A percentile compares a stretch with the other conserved stretches of the same genome.
These are phyloP conservation scores for Neobulgaria alba DNA, from an alignment of 2,329 filamentous ascomycete genomes.

Conservation along the genomic window DNA sequence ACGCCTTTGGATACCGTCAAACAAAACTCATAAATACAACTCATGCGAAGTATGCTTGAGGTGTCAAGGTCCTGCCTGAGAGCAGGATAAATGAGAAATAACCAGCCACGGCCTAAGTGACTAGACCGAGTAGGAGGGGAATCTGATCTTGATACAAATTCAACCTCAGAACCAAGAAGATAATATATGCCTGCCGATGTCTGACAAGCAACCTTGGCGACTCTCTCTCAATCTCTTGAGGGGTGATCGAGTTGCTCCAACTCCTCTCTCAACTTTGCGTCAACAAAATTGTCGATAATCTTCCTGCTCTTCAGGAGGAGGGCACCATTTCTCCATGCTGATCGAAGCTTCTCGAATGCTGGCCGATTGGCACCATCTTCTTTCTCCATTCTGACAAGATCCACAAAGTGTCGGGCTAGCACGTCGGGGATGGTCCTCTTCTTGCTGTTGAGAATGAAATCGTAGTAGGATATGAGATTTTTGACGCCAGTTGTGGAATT, in stretches of 20 bases:
- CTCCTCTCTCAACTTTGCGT: constrained; percentile 40
- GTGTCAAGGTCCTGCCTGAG: constrained; percentile 13
- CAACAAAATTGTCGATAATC: constrained; percentile 44
- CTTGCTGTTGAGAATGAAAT: constrained; percentile 43
- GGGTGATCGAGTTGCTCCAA: too few species aligned
- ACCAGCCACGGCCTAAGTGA: constrained; percentile 4
- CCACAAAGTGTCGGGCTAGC: constrained; percentile 46
- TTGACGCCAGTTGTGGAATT: constrained; percentile 47
- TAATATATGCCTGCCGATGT: too few species aligned
- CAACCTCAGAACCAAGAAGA: background rate
- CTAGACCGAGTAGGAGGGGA: background rate
- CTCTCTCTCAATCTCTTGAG: too few species aligned
- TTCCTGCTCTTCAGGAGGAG: constrained; percentile 48
- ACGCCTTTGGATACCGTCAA: constrained; percentile 27
- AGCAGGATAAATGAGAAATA: constrained; percentile 11
- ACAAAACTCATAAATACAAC: constrained; percentile 19
- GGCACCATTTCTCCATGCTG: constrained; percentile 44
- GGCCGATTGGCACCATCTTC: constrained; percentile 35
- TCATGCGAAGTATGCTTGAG: constrained; percentile 7
- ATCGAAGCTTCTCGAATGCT: constrained; percentile 42
- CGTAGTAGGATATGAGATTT: constrained; percentile 58
- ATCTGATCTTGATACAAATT: background rate
- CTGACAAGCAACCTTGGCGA: too few species aligned
- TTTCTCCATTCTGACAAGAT: constrained; percentile 36
- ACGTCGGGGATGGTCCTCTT: constrained; percentile 40